Base-by-base conservation (phyloP, 1,284 basidiomycete genomes). In the Leccinum subrobustum region DNA sequence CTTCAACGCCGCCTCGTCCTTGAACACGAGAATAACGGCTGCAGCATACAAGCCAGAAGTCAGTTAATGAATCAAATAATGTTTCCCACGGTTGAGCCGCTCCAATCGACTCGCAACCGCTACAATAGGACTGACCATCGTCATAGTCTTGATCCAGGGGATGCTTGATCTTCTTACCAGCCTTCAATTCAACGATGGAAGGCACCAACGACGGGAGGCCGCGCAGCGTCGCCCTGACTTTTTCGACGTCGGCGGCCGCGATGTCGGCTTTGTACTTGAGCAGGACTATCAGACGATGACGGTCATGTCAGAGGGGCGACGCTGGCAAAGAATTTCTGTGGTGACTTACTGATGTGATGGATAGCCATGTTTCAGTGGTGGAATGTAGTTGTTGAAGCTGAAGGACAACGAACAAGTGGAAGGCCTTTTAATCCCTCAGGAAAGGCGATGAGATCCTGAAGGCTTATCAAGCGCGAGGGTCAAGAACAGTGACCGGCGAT, bases 341-440 rank as follows among this genome's bases (percentile, higher is more conserved):
- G 5, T 7, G 48, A 68, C 67, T 29, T 57, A 71, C 69, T 44
- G 60, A 71, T 59, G 60, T 73, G 69, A 12, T 73, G 60, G 48
- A 70, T 66, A 42, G 67, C 4, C 68, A 70, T 70, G 55, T 44
- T 18, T 42, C 29, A 29, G 29, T 29, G 9, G 42, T 44, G 42
- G 42, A 18, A 23, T 61, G 18, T 47, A 11, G 42, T 18, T 18
- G 11, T 20, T 6, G 42, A 47, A 47, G 11, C 11, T 20, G 47
- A 37, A 11, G 20, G 50, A 29, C 16, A 23, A 6, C 3, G 3
- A 7, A 8, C 8, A 3, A 16, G 23, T 2, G 6, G n/a, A 51
- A 27, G 20, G 23, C 16, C 8, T 33, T n/a, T 37, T 11, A 47
- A 12, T 47, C 18, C 18, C 18, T 47, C 6, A 9, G 18, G 42